Evolutionary conservation across 2,329 filamentous ascomycete species (phyloP).

Genomic region (Aplosporella prunicola): DNA sequence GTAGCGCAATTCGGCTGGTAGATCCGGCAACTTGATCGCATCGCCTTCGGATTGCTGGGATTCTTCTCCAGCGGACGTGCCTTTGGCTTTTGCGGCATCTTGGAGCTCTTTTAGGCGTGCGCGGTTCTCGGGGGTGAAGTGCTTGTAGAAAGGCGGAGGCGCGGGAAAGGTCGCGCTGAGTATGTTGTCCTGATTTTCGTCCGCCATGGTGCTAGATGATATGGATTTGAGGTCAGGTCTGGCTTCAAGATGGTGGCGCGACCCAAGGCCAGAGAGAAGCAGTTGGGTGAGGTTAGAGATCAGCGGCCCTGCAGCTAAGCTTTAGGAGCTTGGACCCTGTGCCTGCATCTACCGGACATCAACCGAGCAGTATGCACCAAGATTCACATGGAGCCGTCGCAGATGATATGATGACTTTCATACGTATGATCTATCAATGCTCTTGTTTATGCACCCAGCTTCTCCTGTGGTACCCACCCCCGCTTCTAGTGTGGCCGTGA

Average conservation of each 20-base stretch:
- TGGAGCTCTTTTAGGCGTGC: constrained; percentile 47
- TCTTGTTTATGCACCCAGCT: no score
- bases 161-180: constrained; percentile 63
- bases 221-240: neutral
- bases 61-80: constrained; percentile 19
- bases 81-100: constrained; percentile 16
- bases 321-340: constrained; percentile 8
- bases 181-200: constrained; percentile 38
- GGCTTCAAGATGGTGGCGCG: neutral
- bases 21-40: constrained; percentile 20
- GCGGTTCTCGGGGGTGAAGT: constrained; percentile 72
- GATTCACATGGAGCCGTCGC: no score
- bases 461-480: no score
- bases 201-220: constrained; percentile 46
- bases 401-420: no score
- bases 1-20: constrained; percentile 64
- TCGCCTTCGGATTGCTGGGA: constrained; percentile 11
- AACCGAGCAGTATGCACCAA: no score
- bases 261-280: neutral
- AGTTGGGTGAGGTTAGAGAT: neutral
- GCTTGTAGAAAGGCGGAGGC: constrained; percentile 81
- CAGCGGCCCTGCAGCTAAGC: neutral
- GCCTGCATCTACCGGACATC: neutral
- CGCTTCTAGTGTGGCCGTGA: no score
- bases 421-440: no score